Base-by-base conservation (phyloP, 108 stramenopile genomes). In the Cyclotella sp. region DNA sequence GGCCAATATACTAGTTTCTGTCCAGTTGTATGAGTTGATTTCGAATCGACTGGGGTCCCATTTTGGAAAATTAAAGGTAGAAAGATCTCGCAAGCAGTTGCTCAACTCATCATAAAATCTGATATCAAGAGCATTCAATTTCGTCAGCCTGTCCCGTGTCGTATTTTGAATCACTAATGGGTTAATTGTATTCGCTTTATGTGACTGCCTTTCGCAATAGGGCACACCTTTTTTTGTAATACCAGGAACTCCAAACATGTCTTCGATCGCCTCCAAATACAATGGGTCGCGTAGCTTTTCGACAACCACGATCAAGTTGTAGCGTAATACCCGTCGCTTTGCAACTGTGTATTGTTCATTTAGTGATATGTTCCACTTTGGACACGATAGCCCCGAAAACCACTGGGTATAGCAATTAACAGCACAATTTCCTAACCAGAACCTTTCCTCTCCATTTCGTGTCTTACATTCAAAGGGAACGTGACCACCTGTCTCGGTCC, bases 381-480 rank as follows among this genome's bases (percentile, higher is more conserved):
- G 69, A 46, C 83, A 80, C 18, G 46, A 68, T 12, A 81, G 28
- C 8, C 79, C 83, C 1, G 79, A 76, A 58, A 81, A 84, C 79
- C 79, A 84, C 52, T 77, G 74, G 0, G 69, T 77, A 62, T 84
- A 84, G 69, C 83, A 84, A 64, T 84, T 77, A 13, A 81, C 75
- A n/a, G 83, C 83, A 34, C 83, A 84, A 9, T 53, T 29, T 3
- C 79, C 75, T 14, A 81, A 28, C 15, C n/a, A 40, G 55, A 82
- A 82, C 24, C 18, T 44, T n/a, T 22, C 12, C 6, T 9, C 46
- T 27, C 26, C 26, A 10, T 18, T 43, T 27, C 54, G 22, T 34
- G 18, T 44, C 3, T 52, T 15, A 58, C 82, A 82, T 62, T 39
- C 27, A 7, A 21, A 47, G 0, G 65, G 51, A 41, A 15, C 21